Base-by-base conservation (phyloP, 306 rosid genomes). In the Ammopiptanthus mongolicus region DNA sequence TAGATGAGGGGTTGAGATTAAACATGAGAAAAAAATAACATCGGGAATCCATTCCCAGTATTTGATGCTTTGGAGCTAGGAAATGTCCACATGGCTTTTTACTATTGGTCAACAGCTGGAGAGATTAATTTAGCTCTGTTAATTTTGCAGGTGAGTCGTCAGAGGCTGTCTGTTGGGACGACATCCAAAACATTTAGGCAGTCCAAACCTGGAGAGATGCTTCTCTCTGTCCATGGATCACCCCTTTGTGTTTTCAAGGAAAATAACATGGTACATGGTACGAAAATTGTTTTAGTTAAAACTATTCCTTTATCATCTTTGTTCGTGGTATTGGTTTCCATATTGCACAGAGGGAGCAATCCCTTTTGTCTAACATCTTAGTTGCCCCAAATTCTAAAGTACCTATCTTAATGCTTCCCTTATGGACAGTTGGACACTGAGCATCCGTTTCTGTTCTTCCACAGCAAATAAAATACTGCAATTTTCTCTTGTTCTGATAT, bases 191-290 rank as follows among this genome's bases (percentile, higher is more conserved):
- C 93, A 14, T 78, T 80, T 12, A 77, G 96, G 84, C 80, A 78
- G 36, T 97, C 97, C 34, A 91, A 90, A 81, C 91, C 88, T 25
- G 97, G 98, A 5, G 98, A 95, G 90, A 84, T 89, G 84, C 96
- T 95, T 78, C 83, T 95, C 69, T 95, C 97, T 46, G 90, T 95
- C 47, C 93, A 83, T 78, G 97, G 97, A 74, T 91, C 98, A 39
- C 98, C 96, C 47, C 91, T 90, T 59, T 93, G 97, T 33, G 88
- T 90, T 84, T 94, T 37, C 87, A 91, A 82, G 85, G 98, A 91
- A 66, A 87, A 91, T 56, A 88, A 90, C 89, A 90, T 94, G 98
- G 96, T 90, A 76, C 52, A 82, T 18, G 96, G 98, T 94, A 88
- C 8, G 79, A 64, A 56, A 67, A 33, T 18, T 57, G 65, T 23